Evolutionary conservation across 371 early-diverging fungal genomes (phyloP), one percentile per base, ranked within the genome.

Genomic region (Nematocida sp.): DNA sequence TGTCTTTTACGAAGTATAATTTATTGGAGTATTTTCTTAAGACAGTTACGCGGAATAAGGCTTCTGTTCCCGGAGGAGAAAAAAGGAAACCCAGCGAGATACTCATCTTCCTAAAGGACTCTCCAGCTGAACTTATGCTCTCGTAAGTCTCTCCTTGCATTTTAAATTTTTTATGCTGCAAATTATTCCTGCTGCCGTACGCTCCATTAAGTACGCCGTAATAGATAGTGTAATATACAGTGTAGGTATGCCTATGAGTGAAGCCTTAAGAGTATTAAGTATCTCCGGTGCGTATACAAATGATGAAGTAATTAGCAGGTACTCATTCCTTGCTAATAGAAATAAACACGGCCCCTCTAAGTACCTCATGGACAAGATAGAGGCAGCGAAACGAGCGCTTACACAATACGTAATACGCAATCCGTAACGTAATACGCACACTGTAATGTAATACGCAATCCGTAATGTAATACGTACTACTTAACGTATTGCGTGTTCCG

Each of bases 121-220:
- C 53, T 23, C 53, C 38, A 0, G 30, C 13, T 23, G 30, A 59
- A 49, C 75, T 61, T 13, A 71, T 61, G 25, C 61, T 71, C 0
- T 32, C 49, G 30, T 71, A 71, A 47, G 75, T 71, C 32, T 71
- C 75, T 71, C 75, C 75, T 13, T 71, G 60, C 75, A 71, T 71
- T 61, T 50, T 63, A 48, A 45, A 13, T 45, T 59, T 63, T 71
- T 61, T 65, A 23, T 50, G n/a, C 25, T 47, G 9, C 7, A 9
- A 25, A 40, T 71, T n/a, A 51, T 61, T 36, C 42, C 42, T n/a
- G 49, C 53, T 7, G 25, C 20, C 13, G 39, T 55, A 13, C 39
- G 32, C 18, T 65, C 63, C 23, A 11, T 63, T 4, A 39, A 16
- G 13, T 0, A 30, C 20, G 28, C 75, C 9, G 20, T 63, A 13